Evolutionary conservation across 1,284 basidiomycete genomes (phyloP), one percentile per base, ranked within the genome.

Genomic region (Ustilago esculenta): DNA sequence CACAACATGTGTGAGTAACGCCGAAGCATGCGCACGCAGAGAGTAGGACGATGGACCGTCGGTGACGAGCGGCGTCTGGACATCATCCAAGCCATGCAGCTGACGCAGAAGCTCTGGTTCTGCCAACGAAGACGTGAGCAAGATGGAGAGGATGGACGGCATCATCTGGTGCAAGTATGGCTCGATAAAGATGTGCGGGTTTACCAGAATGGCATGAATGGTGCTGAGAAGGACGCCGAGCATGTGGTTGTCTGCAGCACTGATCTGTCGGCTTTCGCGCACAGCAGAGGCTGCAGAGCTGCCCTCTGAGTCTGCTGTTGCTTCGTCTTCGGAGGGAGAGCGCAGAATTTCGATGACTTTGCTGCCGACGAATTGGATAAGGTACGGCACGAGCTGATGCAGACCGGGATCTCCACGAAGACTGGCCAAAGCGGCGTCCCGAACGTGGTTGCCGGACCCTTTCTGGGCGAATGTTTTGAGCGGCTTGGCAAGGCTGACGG

Each of bases 131-230:
- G 92, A 90, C 56, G 95, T 92, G 7, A 98, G 86, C 44, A 98
- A 87, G 63, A 90, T 90, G 4, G 94, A 95, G 23, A 98, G 88
- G 35, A 97, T 87, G 0, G 94, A 90, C 0, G 94, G 94, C 11
- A 98, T 87, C 42, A 98, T 87, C 89, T 98, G 95, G 79, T 98
- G 95, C 5, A 98, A 86, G 91, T 95, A 61, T 14, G 94, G 95
- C 83, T 98, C 95, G 24, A 98, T 88, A 77, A 95, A 97, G n/a
- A 98, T 2, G 89, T 90, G 48, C 86, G 86, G 81, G 94, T 98
- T 71, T 30, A 68, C 54, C 24, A 80, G 61, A 37, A 80, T 57
- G 8, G 75, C 73, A 39, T 77, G 72, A 30, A 81, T 51, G 18
- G 79, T 73, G 56, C 63, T 59, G 29, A 80, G 61, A 58, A 81